Percentiles rank a stretch among this genome's conserved stretches.
Conservation (phyloP, 139 green algal genomes). For the Trebouxia sp. region DNA sequence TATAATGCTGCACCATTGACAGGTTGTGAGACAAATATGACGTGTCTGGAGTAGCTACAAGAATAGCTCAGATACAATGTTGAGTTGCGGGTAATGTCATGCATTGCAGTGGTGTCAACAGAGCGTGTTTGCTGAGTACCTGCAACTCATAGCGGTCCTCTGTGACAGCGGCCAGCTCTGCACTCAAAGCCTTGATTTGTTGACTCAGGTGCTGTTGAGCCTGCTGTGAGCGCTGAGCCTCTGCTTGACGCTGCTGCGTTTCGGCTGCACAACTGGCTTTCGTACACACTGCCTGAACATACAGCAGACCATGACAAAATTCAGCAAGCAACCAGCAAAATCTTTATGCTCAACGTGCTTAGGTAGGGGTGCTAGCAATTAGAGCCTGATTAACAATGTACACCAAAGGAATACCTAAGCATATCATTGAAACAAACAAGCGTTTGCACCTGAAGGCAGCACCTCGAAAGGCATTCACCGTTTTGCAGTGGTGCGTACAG, state of each 20-base stretch:
- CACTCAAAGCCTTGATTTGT: background rate
- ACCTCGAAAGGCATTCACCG: no score
- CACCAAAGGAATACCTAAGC: no score
- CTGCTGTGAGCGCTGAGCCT: background rate
- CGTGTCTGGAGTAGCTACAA: no score
- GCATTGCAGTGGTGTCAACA: background rate
- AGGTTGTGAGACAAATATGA: no score
- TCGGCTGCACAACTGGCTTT: background rate
- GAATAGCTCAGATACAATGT: no score
- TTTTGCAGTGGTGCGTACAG: no score
- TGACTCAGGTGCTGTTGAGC: background rate
- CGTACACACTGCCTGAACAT: background rate
- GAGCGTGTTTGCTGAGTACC: background rate
- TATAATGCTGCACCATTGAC: no score
- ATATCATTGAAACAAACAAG: background rate
- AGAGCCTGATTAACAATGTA: background rate
- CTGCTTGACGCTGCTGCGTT: background rate
- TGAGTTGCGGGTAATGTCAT: no score
- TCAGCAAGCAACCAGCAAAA: no score
- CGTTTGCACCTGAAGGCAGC: no score
- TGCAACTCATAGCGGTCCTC: conserved; percentile 22
- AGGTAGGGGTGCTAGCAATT: background rate
- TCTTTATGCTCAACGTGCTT: no score
- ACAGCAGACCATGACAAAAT: background rate
- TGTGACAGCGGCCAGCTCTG: conserved; percentile 1